Evolutionary conservation across 148 eudicot species (phyloP), one percentile per base, ranked within the genome.

Genomic region (Chenopodium suecicum): DNA sequence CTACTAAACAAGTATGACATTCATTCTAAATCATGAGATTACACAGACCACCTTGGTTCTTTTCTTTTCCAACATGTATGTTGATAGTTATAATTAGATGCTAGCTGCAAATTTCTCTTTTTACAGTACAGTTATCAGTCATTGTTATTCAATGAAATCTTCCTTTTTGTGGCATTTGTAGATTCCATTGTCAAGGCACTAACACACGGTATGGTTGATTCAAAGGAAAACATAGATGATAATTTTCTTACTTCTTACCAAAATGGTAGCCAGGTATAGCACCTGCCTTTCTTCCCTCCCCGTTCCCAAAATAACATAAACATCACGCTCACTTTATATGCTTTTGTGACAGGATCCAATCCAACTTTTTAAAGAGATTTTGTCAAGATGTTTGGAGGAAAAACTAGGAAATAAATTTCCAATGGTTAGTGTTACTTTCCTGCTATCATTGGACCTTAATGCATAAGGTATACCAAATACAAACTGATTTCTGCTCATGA

Each of bases 191-290:
- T 85, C 37, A 89, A 88, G 83, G 87, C 88, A 54, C 89, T 94
- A 72, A 90, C 89, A 68, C 88, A 89, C 20, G 82, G 76, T 67
- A 89, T 96, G 95, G 80, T 85, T 72, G 92, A 88, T 31, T 80
- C 88, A 29, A 96, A 96, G 95, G 99, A 96, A 86, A 96, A 96
- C 81, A 87, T 94, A 31, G 89, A 89, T 66, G 75, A 75, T 54
- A 85, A 87, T 80, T 77, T 88, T 77, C 83, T 92, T 78, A 64
- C 90, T 81, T 86, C 93, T 52, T 74, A 88, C 50, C 91, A 79
- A 56, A 85, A 83, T 78, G 90, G 90, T 41, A 84, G 81, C 70
- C 82, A 68, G 97, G 99, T 95, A 83, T 56, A 76, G 16, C 23
- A 20, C 31, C 44, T 50, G 4, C 32, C 46, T 22, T 67, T n/a